Conservation (phyloP, 768 basidiomycete genomes). For the Lentinula raphanica region DNA sequence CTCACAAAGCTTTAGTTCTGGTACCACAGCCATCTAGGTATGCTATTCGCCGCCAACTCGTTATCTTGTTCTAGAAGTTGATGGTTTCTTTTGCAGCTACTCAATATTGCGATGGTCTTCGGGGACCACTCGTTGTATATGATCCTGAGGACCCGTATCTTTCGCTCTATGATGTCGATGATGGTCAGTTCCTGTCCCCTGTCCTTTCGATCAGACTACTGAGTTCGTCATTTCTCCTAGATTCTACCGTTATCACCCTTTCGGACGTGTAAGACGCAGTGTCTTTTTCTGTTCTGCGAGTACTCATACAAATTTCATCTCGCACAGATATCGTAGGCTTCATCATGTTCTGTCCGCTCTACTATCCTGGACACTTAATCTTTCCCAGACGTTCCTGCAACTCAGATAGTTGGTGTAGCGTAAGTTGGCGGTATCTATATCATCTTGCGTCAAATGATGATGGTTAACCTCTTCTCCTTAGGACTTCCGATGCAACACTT, state of each 20-base stretch:
- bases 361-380: background rate
- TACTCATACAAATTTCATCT: too few species aligned
- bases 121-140: constrained; percentile 32
- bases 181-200: constrained; percentile 10
- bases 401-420: background rate
- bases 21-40: constrained; percentile 18
- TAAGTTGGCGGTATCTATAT: background rate
- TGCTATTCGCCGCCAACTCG: too few species aligned
- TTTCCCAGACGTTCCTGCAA: background rate
- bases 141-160: constrained; percentile 19
- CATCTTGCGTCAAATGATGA: background rate
- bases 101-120: constrained; percentile 38
- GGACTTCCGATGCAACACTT: constrained; percentile 18
- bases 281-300: too few species aligned
- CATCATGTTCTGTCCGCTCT: background rate
- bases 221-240: constrained; percentile 7
- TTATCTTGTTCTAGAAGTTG: constrained; percentile 11
- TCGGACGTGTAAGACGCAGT: constrained; percentile 30
- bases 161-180: constrained; percentile 18
- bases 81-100: constrained; percentile 29
- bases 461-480: background rate
- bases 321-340: constrained; percentile 1
- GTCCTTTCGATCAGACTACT: background rate
- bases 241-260: constrained; percentile 29
- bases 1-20: background rate